Evolutionary conservation across 441 rosid genomes (phyloP).

Genomic region (Omphalea diandra): DNA sequence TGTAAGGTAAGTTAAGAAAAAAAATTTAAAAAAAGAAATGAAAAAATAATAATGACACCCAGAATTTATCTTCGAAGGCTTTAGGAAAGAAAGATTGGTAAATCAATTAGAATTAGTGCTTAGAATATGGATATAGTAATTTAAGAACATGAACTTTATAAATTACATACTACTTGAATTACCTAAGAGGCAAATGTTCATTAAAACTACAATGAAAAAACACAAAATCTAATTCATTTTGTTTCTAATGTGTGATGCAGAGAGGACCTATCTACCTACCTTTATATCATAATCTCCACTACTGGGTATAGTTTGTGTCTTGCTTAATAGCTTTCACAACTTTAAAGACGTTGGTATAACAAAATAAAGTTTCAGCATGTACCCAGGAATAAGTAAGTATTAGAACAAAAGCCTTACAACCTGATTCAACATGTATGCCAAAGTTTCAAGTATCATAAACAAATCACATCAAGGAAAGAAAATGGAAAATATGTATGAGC

Average conservation of each 20-base stretch:
- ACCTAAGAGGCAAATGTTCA: background rate
- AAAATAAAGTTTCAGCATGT: too few species aligned
- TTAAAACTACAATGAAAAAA: background rate
- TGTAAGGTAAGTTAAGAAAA: too few species aligned
- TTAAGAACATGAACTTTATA: too few species aligned
- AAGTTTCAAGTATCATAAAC: too few species aligned
- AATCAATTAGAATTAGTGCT: background rate
- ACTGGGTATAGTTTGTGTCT: background rate
- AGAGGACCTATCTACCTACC: conserved; percentile 14
- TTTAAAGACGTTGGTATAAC: too few species aligned
- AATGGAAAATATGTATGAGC: too few species aligned
- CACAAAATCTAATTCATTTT: background rate
- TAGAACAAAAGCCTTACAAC: too few species aligned
- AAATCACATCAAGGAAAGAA: too few species aligned
- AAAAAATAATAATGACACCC: too few species aligned
- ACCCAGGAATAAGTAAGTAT: too few species aligned
- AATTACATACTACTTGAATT: too few species aligned
- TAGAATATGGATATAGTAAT: background rate
- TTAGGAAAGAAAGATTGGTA: background rate
- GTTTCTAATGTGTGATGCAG: background rate
- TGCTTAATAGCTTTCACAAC: conserved; percentile 25
- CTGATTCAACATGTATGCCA: too few species aligned
- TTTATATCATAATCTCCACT: conserved; percentile 12
- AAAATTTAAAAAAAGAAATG: background rate
- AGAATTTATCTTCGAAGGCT: background rate